Evolutionary conservation across 306 rosid species (phyloP), one percentile per base, ranked within the genome.

Genomic region (Elaeagnus macrophylla): DNA sequence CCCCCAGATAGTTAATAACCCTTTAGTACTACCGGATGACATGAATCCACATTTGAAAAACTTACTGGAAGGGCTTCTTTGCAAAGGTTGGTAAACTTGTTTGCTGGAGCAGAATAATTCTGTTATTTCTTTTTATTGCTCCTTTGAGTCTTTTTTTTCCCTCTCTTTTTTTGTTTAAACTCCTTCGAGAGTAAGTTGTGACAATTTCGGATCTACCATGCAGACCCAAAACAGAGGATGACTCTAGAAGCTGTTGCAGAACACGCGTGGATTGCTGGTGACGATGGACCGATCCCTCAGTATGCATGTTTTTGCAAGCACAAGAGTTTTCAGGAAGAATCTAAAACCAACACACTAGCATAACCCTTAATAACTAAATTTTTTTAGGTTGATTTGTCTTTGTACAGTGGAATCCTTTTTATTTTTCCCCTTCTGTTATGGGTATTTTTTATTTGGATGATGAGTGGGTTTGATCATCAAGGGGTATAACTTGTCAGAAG

Each of bases 231-330:
- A 49, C 52, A 39, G 54, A 80, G 97, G 78, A 65, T 90, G 94
- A 83, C 86, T 10, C 68, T 90, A 57, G 62, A 62, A 15, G 75
- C 67, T 53, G 85, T 90, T 54, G 82, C 86, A 2, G 76, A 76
- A 57, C 91, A 90, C 50, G 37, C 16, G 20, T 86, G 97, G 97
- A 70, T 90, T 57, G 60, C 78, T 51, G 94, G 86, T 71, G 82
- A 83, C 54, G 77, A 76, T 61, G 97, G 95, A 51, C 86, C 88
- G 19, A 56, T 90, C 67, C 79, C 76, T 49, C 76, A 59, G 67
- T 78, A 77, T 64, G 67, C 44, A 52, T 90, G 97, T 66, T 90
- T 88, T 94, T 90, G 97, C 79, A 76, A 81, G 71, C 84, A 88
- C 58, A 78, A 64, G 67, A 66, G 71, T 52, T 32, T 48, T 53